Evolutionary conservation across 345 rosid species (phyloP).

Genomic region (Durio zibethinus): DNA sequence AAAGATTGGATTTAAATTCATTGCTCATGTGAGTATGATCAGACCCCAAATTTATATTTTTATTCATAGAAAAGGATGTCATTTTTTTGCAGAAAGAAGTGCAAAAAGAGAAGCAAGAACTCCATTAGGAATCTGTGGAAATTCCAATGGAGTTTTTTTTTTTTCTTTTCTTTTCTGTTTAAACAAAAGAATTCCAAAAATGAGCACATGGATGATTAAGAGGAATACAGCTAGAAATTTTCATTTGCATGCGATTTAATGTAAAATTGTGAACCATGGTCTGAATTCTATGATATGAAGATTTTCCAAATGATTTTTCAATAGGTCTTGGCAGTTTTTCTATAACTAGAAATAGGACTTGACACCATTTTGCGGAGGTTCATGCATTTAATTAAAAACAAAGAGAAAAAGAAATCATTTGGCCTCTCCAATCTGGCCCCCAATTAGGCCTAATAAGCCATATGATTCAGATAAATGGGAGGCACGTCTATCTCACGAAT

Average conservation of each 20-base stretch:
- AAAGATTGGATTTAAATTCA: conserved; percentile 65
- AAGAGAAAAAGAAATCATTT: not conserved
- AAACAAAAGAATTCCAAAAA: not conserved
- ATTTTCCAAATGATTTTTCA: not conserved
- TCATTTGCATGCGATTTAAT: not conserved
- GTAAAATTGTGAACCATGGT: not conserved
- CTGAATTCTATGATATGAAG: not conserved
- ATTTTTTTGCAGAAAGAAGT: conserved; percentile 37
- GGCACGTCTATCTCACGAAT: conserved; percentile 41
- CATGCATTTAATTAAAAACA: not conserved
- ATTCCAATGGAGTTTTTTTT: conserved; percentile 37
- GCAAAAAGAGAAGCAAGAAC: conserved; percentile 26
- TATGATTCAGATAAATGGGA: conserved; percentile 22
- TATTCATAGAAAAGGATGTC: not conserved
- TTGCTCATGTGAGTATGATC: conserved; percentile 38
- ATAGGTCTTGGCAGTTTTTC: not conserved
- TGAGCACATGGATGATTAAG: conserved; percentile 17
- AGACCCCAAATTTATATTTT: not conserved
- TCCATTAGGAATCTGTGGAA: conserved; percentile 39
- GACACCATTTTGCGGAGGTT: not conserved
- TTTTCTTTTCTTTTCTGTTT: conserved; percentile 9
- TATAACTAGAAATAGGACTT: not conserved
- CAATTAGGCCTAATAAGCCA: not conserved
- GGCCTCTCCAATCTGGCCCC: not conserved
- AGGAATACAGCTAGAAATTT: not conserved